Evolutionary conservation across 371 early-diverging fungal species (phyloP).

Genomic region (Rhizopus sp.): DNA sequence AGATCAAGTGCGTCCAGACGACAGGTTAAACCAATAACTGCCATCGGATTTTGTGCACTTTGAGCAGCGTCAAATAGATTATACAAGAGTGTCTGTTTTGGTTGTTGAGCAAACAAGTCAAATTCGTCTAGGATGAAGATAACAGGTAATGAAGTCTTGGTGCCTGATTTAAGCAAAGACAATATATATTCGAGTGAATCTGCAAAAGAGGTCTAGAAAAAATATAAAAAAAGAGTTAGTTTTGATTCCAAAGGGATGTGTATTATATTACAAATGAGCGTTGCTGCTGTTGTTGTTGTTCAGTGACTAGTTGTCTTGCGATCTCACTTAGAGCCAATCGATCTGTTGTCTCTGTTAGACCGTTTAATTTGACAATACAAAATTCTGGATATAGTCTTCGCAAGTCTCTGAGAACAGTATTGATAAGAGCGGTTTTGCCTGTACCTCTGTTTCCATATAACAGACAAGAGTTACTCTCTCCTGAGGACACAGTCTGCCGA

Average conservation of each 20-base stretch:
- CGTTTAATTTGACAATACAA: slow-evolving; percentile 74
- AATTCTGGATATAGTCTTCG: slow-evolving; percentile 47
- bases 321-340: slow-evolving; percentile 81
- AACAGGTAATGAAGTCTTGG: slow-evolving; percentile 62
- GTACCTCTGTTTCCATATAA: slow-evolving; percentile 76
- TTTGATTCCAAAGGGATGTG: too few relatives aligned
- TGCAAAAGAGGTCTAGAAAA: slow-evolving; percentile 58
- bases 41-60: slow-evolving; percentile 79
- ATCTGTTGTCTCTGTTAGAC: slow-evolving; percentile 83
- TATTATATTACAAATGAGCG: slow-evolving; percentile 30
- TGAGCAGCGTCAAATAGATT: slow-evolving; percentile 92
- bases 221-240: not conserved
- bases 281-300: slow-evolving; percentile 24
- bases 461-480: slow-evolving; percentile 81
- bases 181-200: slow-evolving; percentile 68
- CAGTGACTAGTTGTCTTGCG: slow-evolving; percentile 68
- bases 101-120: slow-evolving; percentile 86
- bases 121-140: slow-evolving; percentile 91
- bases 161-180: slow-evolving; percentile 61
- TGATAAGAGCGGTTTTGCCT: slow-evolving; percentile 63
- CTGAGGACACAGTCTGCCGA: slow-evolving; percentile 58
- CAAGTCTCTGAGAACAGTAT: slow-evolving; percentile 44
- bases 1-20: slow-evolving; percentile 81
- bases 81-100: slow-evolving; percentile 89
- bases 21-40: slow-evolving; percentile 84